A percentile compares a stretch with the other conserved stretches of the same genome.
Conservation (phyloP, 225 moss, liverwort and hornwort genomes). For the Anthoceros angustus region DNA sequence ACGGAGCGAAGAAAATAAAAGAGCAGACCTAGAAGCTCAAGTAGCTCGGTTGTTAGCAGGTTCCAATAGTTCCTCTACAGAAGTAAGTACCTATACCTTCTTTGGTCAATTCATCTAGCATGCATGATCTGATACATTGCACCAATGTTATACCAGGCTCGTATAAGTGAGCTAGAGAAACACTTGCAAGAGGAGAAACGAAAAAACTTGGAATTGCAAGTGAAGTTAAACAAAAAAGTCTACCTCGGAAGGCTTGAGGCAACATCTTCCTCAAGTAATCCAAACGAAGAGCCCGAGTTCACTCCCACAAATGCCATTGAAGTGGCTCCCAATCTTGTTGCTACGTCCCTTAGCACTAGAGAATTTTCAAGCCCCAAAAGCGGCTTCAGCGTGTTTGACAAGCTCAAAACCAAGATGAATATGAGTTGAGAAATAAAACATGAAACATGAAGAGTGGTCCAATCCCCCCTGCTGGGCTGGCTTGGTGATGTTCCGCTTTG, state of each 20-base stretch:
- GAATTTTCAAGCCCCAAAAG: too few relatives aligned
- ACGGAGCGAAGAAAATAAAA: background rate
- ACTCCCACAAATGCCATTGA: too few relatives aligned
- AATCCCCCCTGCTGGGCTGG: background rate
- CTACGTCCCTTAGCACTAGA: too few relatives aligned
- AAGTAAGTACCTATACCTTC: background rate
- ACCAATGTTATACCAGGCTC: background rate
- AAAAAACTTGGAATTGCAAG: background rate
- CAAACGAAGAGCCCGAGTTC: too few relatives aligned
- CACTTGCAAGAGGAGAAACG: background rate
- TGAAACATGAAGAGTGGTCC: background rate
- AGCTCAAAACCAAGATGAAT: background rate
- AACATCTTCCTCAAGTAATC: too few relatives aligned
- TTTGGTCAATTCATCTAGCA: background rate
- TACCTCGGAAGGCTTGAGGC: background rate
- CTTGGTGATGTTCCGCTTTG: too few relatives aligned
- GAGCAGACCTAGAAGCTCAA: conserved; percentile 1
- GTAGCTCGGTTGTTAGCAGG: background rate
- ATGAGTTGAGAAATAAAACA: background rate
- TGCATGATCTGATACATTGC: background rate
- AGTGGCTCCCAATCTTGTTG: too few relatives aligned
- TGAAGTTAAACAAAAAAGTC: background rate
- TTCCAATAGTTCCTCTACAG: background rate
- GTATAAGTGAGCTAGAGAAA: background rate
- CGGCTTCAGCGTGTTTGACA: background rate